These are phyloP conservation scores for Acorus calamus DNA, from an alignment of 106 monocot genomes.

Conservation along the genomic window DNA sequence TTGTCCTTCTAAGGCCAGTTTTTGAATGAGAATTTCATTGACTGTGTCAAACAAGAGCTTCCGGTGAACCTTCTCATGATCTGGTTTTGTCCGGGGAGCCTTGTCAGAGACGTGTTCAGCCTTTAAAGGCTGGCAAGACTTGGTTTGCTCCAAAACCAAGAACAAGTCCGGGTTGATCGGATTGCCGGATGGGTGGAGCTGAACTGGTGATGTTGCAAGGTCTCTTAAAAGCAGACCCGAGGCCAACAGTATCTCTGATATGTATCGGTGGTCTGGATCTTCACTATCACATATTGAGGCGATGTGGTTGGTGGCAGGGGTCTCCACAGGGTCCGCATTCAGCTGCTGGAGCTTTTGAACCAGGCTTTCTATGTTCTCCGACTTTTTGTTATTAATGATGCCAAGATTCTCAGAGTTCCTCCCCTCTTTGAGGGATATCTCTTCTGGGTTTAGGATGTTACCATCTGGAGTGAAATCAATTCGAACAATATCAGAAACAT, in stretches of 20 bases:
- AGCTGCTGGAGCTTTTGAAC: conserved; percentile 45
- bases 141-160: conserved; percentile 58
- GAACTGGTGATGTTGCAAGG: conserved; percentile 10
- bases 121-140: conserved; percentile 10
- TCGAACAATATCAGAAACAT: too few species aligned
- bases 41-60: conserved; percentile 58
- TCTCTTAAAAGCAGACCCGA: conserved; percentile 43
- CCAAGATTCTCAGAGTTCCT: too few species aligned
- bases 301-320: conserved; percentile 20
- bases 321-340: conserved; percentile 20
- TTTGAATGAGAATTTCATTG: conserved; percentile 44
- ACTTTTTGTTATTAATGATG: conserved; percentile 28
- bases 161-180: conserved; percentile 61
- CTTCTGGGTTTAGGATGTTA: too few species aligned
- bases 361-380: conserved; percentile 30
- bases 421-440: too few species aligned
- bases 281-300: conserved; percentile 27
- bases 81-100: conserved; percentile 1
- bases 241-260: conserved; percentile 52
- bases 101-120: conserved; percentile 12
- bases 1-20: conserved; percentile 12
- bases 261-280: conserved; percentile 38
- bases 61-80: conserved; percentile 35
- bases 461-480: too few species aligned
- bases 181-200: conserved; percentile 34